Evolutionary conservation across 2,329 filamentous ascomycete genomes (phyloP).

Genomic region (Chaetoscypha palmicola): DNA sequence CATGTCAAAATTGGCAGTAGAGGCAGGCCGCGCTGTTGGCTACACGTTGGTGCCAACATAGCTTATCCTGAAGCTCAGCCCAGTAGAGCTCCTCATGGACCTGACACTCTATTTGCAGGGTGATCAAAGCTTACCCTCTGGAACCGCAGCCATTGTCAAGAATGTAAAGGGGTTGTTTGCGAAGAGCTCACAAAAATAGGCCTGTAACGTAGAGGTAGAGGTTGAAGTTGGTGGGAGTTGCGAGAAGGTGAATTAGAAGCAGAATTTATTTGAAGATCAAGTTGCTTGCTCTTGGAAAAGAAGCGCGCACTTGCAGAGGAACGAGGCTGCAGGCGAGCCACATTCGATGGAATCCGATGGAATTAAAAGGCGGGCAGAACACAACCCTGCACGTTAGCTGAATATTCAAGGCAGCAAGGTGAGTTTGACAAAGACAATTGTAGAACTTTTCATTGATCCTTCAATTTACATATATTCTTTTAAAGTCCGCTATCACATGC

Average conservation of each 20-base stretch:
- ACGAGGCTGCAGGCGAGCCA: constrained; percentile 7
- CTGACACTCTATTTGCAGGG: constrained; percentile 1
- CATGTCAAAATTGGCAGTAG: constrained; percentile 7
- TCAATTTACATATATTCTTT: background rate
- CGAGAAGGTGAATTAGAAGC: background rate
- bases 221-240: background rate
- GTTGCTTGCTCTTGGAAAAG: background rate
- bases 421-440: background rate
- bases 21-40: constrained; percentile 5
- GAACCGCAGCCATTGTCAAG: constrained; percentile 23
- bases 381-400: background rate
- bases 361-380: background rate
- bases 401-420: background rate
- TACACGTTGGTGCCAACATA: background rate
- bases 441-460: no score
- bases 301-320: constrained; percentile 1
- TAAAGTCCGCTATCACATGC: background rate
- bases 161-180: background rate
- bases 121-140: constrained; percentile 27
- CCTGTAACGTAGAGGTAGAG: background rate
- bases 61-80: no score
- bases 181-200: background rate
- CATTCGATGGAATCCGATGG: constrained; percentile 9
- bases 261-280: constrained; percentile 8
- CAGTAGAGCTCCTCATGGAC: background rate